Base-by-base conservation (phyloP, 139 green algal genomes). In the Chlorella ohadii region DNA sequence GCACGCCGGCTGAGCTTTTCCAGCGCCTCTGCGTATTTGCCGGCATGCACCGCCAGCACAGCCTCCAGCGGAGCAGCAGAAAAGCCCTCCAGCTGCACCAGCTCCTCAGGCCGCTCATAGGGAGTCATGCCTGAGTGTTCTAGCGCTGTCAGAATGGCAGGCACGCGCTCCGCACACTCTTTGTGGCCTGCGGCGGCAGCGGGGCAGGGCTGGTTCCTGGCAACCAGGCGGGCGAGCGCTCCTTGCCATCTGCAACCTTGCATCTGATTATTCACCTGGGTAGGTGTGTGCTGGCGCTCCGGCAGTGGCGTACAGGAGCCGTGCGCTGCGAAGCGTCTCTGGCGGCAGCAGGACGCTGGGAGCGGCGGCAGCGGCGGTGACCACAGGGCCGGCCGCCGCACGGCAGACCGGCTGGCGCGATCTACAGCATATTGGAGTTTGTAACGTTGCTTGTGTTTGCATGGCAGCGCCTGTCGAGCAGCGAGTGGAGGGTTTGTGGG, bases 111-210 rank as follows among this genome's bases (percentile, higher is more conserved):
- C 51, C 51, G 51, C 51, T 59, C 51, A 13, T 59, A 59, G 51
- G 51, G 51, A 19, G 86, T 86, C 6, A 94, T 81, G 22, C 82
- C 39, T 2, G 31, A n/a, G 0, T 39, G 20, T 0, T 90, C 63
- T 5, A 95, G 80, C 0, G 87, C 89, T 22, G 78, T 44, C 2
- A 91, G 15, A 28, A 95, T 92, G n/a, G 93, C 91, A 4, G 83
- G 79, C 0, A 93, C 70, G 0, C 93, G 84, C 7, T 83, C 90
- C 25, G 87, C 79, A 20, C 85, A 92, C 83, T 96, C 93, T 0
- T 91, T 81, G 65, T 96, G 93, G 22, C 88, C 88, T 59, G 51
- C 15, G 51, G 51, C 51, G 51, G 51, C 51, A 59, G 51, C 51
- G 22, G 51, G 44, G 44, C 44, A 11, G 7, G 11, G 44, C 7